A percentile compares a stretch with the other conserved stretches of the same genome.
phyloP scores from a whole-genome alignment of 2,329 filamentous ascomycete species.

The Hypoxylon sp. region DNA sequence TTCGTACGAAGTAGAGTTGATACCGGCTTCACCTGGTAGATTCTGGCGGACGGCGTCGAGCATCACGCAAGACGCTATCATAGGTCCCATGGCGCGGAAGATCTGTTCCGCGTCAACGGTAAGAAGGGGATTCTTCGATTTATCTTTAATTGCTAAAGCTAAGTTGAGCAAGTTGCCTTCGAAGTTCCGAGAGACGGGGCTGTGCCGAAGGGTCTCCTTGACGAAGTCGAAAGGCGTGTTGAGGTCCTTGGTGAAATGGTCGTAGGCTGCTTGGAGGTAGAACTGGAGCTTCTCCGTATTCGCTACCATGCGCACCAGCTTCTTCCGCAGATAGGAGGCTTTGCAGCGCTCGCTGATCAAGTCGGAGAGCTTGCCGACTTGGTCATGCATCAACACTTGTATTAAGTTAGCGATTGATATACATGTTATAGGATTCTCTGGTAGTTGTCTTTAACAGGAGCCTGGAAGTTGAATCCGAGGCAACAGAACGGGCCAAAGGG shows the following conservation, averaged over 20 bases:
- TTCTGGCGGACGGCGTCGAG: slow-evolving; percentile 46
- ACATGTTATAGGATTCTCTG: background rate
- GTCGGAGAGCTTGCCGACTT: slow-evolving; percentile 55
- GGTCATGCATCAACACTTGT: slow-evolving; percentile 56
- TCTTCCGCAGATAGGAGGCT: slow-evolving; percentile 52
- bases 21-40: slow-evolving; percentile 37
- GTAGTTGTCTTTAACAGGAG: background rate
- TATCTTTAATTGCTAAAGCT: slow-evolving; percentile 42
- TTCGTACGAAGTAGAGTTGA: background rate
- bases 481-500: background rate
- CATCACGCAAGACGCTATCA: slow-evolving; percentile 47
- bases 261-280: slow-evolving; percentile 46
- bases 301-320: slow-evolving; percentile 50
- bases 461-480: background rate
- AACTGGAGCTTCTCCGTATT: slow-evolving; percentile 43
- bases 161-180: slow-evolving; percentile 46
- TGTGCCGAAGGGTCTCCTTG: slow-evolving; percentile 46
- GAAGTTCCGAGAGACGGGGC: slow-evolving; percentile 44
- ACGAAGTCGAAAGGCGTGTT: slow-evolving; percentile 47
- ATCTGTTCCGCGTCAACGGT: slow-evolving; percentile 42
- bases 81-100: slow-evolving; percentile 44
- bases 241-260: slow-evolving; percentile 45
- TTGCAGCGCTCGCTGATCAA: slow-evolving; percentile 53
- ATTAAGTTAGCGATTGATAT: slow-evolving; percentile 7
- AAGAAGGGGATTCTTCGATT: slow-evolving; percentile 26